Evolutionary conservation across 2,329 filamentous ascomycete species (phyloP).

Genomic region (Talaromyces sp.): DNA sequence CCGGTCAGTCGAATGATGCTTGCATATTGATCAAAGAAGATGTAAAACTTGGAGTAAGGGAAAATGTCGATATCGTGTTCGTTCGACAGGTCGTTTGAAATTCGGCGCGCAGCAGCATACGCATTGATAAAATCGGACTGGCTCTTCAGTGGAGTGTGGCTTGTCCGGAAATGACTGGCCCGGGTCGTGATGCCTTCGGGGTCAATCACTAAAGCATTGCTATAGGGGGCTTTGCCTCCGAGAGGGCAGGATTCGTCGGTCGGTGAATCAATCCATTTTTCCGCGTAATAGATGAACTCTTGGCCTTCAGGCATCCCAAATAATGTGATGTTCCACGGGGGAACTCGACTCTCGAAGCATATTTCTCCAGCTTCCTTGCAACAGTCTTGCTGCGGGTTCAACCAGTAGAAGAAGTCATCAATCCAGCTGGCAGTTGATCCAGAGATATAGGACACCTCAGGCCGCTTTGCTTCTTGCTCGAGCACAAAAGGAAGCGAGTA

Average conservation of each 20-base stretch:
- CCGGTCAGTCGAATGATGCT: constrained; percentile 75
- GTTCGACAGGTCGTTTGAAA: constrained; percentile 67
- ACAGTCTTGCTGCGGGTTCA: constrained; percentile 79
- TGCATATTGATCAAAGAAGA: constrained; percentile 97
- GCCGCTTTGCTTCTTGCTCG: constrained; percentile 87
- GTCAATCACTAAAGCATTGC: constrained; percentile 75
- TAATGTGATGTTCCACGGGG: constrained; percentile 84
- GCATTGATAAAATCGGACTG: constrained; percentile 91
- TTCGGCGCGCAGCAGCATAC: constrained; percentile 82
- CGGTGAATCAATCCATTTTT: constrained; percentile 74
- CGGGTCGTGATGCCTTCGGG: constrained; percentile 59
- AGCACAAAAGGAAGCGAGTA: constrained; percentile 82
- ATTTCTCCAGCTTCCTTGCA: constrained; percentile 65
- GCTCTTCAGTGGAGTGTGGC: constrained; percentile 77
- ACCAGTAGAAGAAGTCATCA: constrained; percentile 92
- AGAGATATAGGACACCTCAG: constrained; percentile 80
- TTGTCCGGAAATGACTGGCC: constrained; percentile 86
- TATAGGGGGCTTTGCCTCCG: constrained; percentile 81
- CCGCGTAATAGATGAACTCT: constrained; percentile 83
- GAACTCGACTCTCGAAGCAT: constrained; percentile 73
- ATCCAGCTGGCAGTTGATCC: constrained; percentile 91
- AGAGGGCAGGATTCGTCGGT: constrained; percentile 81
- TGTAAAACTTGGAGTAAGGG: constrained; percentile 95
- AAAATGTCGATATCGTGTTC: constrained; percentile 77
- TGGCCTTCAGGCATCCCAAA: constrained; percentile 84